Evolutionary conservation across 495 filamentous ascomycete genomes (phyloP).

Genomic region (Tuber melanosporum): DNA sequence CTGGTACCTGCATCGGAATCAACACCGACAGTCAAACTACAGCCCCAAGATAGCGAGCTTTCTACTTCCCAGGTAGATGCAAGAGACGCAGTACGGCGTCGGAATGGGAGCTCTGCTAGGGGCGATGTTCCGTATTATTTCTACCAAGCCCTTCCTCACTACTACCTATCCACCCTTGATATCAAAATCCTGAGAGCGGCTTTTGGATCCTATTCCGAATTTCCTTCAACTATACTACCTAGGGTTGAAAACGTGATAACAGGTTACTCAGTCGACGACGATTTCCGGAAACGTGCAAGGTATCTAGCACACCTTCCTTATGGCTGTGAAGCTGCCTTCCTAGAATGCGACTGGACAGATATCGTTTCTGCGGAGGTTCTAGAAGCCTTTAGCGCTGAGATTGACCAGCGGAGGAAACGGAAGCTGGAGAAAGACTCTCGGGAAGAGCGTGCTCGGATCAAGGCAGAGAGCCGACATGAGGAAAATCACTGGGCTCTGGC

Average conservation of each 20-base stretch:
- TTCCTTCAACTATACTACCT: conserved; percentile 85
- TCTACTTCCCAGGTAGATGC: conserved; percentile 46
- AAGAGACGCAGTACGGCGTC: conserved; percentile 4
- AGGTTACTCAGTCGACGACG: conserved; percentile 85
- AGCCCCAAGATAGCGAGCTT: conserved; percentile 37
- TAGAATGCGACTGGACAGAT: conserved; percentile 97
- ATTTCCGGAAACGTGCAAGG: conserved; percentile 75
- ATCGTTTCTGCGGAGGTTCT: conserved; percentile 71
- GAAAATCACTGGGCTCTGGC: neutral
- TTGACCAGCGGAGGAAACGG: conserved; percentile 66
- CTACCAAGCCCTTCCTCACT: conserved; percentile 82
- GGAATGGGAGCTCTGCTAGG: conserved; percentile 1
- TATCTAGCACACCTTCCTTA: conserved; percentile 87
- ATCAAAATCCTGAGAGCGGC: conserved; percentile 89
- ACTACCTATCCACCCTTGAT: conserved; percentile 88
- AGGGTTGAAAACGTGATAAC: conserved; percentile 86
- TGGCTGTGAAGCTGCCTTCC: conserved; percentile 85
- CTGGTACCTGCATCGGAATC: neutral
- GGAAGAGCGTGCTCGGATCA: conserved; percentile 82
- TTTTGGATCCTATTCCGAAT: conserved; percentile 73
- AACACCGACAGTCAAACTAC: conserved; percentile 28
- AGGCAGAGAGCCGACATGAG: conserved; percentile 58
- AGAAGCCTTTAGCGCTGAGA: conserved; percentile 64
- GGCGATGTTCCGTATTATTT: conserved; percentile 62
- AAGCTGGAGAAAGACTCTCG: conserved; percentile 80